phyloP scores from a whole-genome alignment of 2,329 filamentous ascomycete genomes.

The Fusarium tuaranense region DNA sequence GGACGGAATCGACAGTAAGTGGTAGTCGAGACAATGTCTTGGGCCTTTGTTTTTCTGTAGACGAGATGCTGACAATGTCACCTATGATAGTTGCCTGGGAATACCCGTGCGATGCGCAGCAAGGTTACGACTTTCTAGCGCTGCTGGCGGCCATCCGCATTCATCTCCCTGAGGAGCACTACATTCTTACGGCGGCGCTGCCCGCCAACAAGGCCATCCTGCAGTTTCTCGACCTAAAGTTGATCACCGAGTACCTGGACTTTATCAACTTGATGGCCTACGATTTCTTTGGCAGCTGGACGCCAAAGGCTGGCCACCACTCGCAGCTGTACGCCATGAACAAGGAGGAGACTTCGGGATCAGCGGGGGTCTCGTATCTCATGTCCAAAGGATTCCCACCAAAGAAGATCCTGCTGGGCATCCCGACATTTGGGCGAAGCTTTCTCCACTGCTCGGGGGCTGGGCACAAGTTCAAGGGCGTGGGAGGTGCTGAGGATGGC shows the following conservation, averaged over 20 bases:
- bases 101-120: constrained; percentile 73
- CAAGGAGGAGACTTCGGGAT: constrained; percentile 73
- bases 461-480: constrained; percentile 69
- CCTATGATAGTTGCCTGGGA: constrained; percentile 78
- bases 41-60: not conserved
- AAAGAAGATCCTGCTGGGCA: constrained; percentile 79
- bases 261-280: constrained; percentile 84
- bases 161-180: constrained; percentile 75
- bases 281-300: constrained; percentile 82
- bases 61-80: constrained; percentile 20
- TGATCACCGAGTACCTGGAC: constrained; percentile 75
- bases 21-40: constrained; percentile 3
- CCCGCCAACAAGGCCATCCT: constrained; percentile 76
- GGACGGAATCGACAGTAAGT: constrained; percentile 74
- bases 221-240: constrained; percentile 74
- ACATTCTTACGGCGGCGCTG: constrained; percentile 78
- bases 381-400: constrained; percentile 74
- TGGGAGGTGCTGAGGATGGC: constrained; percentile 70
- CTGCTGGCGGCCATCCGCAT: constrained; percentile 75
- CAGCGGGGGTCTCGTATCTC: constrained; percentile 74
- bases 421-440: constrained; percentile 81
- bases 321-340: constrained; percentile 76
- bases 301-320: constrained; percentile 76
- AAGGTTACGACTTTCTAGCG: constrained; percentile 77
- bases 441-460: constrained; percentile 75